Evolutionary conservation across 177 flowering plant species (phyloP).

Genomic region (Vitis hybrid): DNA sequence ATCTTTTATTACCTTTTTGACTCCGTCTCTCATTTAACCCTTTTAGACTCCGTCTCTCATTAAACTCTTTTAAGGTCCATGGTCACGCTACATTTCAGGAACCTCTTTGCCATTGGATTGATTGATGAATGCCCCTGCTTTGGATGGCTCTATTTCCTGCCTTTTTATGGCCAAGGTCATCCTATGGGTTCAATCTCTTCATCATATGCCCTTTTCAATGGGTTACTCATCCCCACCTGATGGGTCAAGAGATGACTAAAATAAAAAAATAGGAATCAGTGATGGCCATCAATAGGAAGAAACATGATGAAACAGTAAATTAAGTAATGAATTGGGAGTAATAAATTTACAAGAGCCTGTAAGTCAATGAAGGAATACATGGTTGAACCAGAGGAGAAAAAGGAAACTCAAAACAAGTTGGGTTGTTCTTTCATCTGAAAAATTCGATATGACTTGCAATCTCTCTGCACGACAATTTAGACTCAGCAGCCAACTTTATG

Average conservation of each 20-base stretch:
- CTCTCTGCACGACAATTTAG: slow-evolving; percentile 73
- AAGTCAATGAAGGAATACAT: neutral
- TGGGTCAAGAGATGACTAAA: neutral
- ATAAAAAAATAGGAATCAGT: neutral
- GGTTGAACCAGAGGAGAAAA: slow-evolving; percentile 1
- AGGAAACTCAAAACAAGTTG: neutral
- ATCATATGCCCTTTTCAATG: neutral
- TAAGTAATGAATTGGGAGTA: neutral
- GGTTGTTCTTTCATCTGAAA: slow-evolving; percentile 24
- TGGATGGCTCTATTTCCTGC: no score
- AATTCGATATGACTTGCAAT: slow-evolving; percentile 78
- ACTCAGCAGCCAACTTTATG: slow-evolving; percentile 60
- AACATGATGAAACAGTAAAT: neutral
- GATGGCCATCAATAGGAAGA: no score
- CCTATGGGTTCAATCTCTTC: neutral
- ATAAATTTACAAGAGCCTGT: neutral
- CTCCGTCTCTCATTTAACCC: no score
- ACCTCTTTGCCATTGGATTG: no score
- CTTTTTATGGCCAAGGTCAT: no score
- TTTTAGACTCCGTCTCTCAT: no score
- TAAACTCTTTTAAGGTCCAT: no score
- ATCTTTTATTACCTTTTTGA: no score
- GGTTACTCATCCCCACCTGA: neutral
- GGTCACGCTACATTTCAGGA: no score
- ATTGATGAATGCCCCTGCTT: no score